Evolutionary conservation across 73 alveolate species (phyloP).

Genomic region (Paramecium primaurelia): DNA sequence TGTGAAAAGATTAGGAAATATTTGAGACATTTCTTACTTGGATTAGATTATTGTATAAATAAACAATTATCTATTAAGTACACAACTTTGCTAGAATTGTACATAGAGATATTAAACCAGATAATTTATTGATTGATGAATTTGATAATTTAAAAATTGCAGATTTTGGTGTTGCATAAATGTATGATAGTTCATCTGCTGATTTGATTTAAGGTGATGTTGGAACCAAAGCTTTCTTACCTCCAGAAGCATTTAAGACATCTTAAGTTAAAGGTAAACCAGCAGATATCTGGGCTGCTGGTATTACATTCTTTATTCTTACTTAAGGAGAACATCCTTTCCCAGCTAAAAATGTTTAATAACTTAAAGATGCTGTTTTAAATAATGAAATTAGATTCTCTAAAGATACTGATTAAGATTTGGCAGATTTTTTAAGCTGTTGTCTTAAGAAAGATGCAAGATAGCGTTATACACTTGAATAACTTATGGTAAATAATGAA

Average conservation of each 20-base stretch:
- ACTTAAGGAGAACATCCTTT: slow-evolving; percentile 60
- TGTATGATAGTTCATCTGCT: slow-evolving; percentile 31
- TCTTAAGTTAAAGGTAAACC: slow-evolving; percentile 43
- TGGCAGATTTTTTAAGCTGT: neutral
- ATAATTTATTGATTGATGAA: slow-evolving; percentile 54
- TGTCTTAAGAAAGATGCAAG: slow-evolving; percentile 8
- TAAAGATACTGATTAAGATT: neutral
- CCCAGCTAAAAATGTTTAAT: neutral
- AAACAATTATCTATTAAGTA: neutral
- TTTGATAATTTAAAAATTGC: slow-evolving; percentile 56
- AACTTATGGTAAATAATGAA: neutral
- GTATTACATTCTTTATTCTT: slow-evolving; percentile 52
- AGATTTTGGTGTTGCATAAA: slow-evolving; percentile 65
- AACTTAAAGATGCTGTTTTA: neutral
- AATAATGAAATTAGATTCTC: neutral
- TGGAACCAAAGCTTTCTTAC: slow-evolving; percentile 66
- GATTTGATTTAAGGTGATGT: slow-evolving; percentile 50
- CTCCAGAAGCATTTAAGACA: slow-evolving; percentile 60
- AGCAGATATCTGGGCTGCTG: slow-evolving; percentile 71
- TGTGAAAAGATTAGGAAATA: neutral
- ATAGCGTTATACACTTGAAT: neutral
- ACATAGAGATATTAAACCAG: slow-evolving; percentile 72
- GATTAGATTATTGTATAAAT: slow-evolving; percentile 55
- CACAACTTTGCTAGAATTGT: slow-evolving; percentile 56
- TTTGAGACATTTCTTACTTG: slow-evolving; percentile 45